A percentile compares a stretch with the other conserved stretches of the same genome.
phyloP scores from a whole-genome alignment of 2,329 filamentous ascomycete genomes.

The Xylariaceae sp. region DNA sequence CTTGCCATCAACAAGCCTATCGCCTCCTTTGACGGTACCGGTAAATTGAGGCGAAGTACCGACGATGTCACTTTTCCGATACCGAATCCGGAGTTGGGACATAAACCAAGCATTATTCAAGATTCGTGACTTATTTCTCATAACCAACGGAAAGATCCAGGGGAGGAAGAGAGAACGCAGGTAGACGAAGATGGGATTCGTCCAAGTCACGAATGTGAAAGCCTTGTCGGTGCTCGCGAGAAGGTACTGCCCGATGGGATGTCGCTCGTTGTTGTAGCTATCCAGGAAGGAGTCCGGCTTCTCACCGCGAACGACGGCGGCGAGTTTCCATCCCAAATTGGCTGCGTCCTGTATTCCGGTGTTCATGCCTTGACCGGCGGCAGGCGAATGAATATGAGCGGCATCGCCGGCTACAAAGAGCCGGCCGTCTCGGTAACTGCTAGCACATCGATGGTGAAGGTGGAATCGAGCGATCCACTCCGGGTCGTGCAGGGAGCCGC shows the following conservation, averaged over 20 bases:
- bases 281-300: constrained; percentile 38
- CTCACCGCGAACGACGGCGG: constrained; percentile 35
- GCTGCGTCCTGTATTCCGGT: constrained; percentile 45
- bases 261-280: constrained; percentile 43
- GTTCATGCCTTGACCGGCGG: constrained; percentile 54
- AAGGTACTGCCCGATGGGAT: constrained; percentile 40
- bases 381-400: constrained; percentile 50
- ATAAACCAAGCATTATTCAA: constrained; percentile 30
- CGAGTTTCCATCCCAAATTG: constrained; percentile 47
- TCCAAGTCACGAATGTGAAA: constrained; percentile 35
- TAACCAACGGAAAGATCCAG: constrained; percentile 35
- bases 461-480: constrained; percentile 42
- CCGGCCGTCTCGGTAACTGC: constrained; percentile 39
- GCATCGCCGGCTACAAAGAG: constrained; percentile 53
- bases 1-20: constrained; percentile 38
- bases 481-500: constrained; percentile 28
- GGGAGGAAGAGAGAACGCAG: constrained; percentile 37
- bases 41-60: constrained; percentile 25
- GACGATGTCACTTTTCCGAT: constrained; percentile 33
- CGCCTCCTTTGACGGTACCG: constrained; percentile 40
- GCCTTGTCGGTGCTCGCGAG: constrained; percentile 36
- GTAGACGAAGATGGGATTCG: constrained; percentile 31
- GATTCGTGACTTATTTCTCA: constrained; percentile 20
- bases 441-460: constrained; percentile 38
- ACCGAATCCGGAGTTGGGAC: constrained; percentile 38